These are phyloP conservation scores for Ogataea trehaloabstinens DNA, from an alignment of 805 yeast genomes.

Conservation along the genomic window DNA sequence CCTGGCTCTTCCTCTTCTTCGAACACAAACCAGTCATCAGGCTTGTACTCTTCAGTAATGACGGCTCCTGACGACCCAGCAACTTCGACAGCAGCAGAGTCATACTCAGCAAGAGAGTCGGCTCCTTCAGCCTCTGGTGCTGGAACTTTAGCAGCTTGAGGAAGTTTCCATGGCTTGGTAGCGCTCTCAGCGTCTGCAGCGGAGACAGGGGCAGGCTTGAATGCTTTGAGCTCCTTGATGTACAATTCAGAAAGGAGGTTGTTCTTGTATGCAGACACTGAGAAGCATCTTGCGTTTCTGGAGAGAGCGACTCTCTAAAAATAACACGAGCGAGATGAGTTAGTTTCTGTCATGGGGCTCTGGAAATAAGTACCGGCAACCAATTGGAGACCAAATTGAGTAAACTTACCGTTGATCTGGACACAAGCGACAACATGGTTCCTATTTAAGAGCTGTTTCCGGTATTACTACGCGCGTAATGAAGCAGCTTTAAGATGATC, in stretches of 20 bases:
- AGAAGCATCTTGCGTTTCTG: constrained; percentile 28
- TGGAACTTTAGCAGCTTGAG: constrained; percentile 76
- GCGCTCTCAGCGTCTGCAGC: constrained; percentile 73
- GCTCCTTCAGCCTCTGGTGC: constrained; percentile 66
- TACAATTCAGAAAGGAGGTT: constrained; percentile 81
- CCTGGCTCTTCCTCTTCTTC: constrained; percentile 59
- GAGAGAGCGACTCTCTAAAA: constrained; percentile 17
- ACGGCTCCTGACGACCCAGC: constrained; percentile 49
- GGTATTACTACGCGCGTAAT: too few species aligned
- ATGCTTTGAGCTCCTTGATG: constrained; percentile 80
- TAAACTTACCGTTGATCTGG: constrained; percentile 25
- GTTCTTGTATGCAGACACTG: constrained; percentile 26
- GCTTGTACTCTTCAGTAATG: constrained; percentile 40
- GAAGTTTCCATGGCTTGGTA: constrained; percentile 81
- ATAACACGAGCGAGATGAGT: background rate
- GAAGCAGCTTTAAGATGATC: too few species aligned
- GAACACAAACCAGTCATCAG: constrained; percentile 79
- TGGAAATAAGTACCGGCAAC: too few species aligned
- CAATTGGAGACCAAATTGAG: background rate
- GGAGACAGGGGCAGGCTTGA: constrained; percentile 78
- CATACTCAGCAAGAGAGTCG: constrained; percentile 65
- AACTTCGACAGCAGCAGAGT: constrained; percentile 72
- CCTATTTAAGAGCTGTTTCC: too few species aligned
- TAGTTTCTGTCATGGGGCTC: background rate
- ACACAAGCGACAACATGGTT: constrained; percentile 21